Percentiles rank a stretch among this genome's conserved stretches.
Conservation (phyloP, 192 early-diverging fungal species). For the Coemansia sp. region DNA sequence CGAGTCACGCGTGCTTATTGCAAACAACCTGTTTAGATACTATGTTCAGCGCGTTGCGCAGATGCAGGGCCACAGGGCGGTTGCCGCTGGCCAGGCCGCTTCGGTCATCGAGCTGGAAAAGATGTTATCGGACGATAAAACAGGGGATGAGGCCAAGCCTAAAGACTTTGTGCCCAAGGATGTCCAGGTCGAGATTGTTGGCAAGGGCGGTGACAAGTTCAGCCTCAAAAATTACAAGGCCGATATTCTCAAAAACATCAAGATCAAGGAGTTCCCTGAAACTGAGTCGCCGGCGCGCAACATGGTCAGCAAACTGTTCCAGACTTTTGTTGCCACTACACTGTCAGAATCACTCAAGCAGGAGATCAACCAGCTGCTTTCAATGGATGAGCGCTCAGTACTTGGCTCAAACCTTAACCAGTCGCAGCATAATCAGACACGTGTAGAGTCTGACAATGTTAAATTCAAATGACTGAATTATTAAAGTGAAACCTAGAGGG, state of each 20-base stretch:
- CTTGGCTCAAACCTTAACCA: too few relatives aligned
- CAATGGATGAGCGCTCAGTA: too few relatives aligned
- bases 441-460: too few relatives aligned
- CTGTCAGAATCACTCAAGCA: too few relatives aligned
- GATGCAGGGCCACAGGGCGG: background rate
- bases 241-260: slow-evolving; percentile 42
- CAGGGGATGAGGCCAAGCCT: background rate
- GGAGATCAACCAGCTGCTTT: too few relatives aligned
- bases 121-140: background rate
- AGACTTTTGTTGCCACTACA: too few relatives aligned
- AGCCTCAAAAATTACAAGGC: slow-evolving; percentile 9
- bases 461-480: too few relatives aligned
- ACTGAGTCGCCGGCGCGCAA: background rate
- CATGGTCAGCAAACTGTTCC: background rate
- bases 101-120: background rate
- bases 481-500: too few relatives aligned
- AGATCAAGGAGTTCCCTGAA: slow-evolving; percentile 51
- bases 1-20: slow-evolving; percentile 30
- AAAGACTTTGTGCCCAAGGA: background rate
- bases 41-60: background rate
- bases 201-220: background rate
- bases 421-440: too few relatives aligned
- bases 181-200: background rate
- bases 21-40: slow-evolving; percentile 15
- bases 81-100: background rate